Base-by-base conservation (phyloP, 2,329 filamentous ascomycete genomes). In the Fusarium neocosmosporiellum region DNA sequence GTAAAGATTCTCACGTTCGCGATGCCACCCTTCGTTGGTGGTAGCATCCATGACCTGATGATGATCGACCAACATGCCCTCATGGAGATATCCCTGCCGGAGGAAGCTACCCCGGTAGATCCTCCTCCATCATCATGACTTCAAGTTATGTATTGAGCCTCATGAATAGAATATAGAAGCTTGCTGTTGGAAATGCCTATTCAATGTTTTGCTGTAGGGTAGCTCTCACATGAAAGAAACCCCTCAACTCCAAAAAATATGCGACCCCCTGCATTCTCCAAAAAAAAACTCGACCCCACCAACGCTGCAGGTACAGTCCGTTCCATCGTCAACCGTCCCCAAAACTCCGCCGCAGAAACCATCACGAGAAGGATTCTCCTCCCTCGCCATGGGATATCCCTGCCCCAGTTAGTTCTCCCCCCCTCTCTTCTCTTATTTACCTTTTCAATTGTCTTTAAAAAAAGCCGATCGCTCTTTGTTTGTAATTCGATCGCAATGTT, bases 321-420 rank as follows among this genome's bases (percentile, higher is more conserved):
- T 14, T 46, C 22, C 54, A 67, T 63, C 39, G 59, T 33, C 66
- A 37, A 59, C 55, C 59, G 7, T 81, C 81, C 84, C 79, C 80
- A 84, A 84, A 86, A 82, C 79, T 86, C 78, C 85, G 83, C 84
- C 34, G 84, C 82, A 86, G 82, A 84, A 84, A 84, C 80, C 79
- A 84, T 86, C 84, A 86, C 84, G 82, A 81, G 66, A 75, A 67
- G 65, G 64, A 53, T 31, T 53, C 46, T 48, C 53, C 59, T 62
- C 41, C 58, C 66, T 66, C 53, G 71, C 69, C 72, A 77, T 79
- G 79, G 71, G 71, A 72, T 76, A 75, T 61, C 60, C 68, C 41
- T 34, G 48, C 7, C 18, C 65, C 34, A 48, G 48, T 55, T 67
- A 65, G 71, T 54, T 16, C 20, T 31, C n/a, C 43, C 50, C 39